Percentiles rank a stretch among this genome's conserved stretches.
Conservation (phyloP, 352 stramenopile genomes). For the Pythium apleroticum region DNA sequence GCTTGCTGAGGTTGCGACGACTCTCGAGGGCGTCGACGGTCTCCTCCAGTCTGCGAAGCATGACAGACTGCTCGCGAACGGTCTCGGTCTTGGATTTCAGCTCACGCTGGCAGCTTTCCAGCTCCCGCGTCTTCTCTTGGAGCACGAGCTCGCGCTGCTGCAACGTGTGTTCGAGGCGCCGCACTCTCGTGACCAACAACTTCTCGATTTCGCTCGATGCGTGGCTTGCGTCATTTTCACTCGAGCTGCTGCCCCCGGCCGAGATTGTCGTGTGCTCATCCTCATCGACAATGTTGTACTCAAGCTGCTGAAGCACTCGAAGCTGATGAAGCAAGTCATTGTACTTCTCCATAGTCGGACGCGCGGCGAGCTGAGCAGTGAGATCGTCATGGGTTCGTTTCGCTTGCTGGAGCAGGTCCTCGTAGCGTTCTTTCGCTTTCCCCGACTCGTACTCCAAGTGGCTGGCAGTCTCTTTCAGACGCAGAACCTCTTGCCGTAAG, state of each 20-base stretch:
- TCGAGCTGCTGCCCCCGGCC: conserved; percentile 29
- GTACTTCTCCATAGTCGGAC: conserved; percentile 84
- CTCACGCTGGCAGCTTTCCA: conserved; percentile 36
- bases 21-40: conserved; percentile 62
- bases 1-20: conserved; percentile 17
- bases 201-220: conserved; percentile 50
- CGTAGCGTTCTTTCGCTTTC: conserved; percentile 34
- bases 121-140: conserved; percentile 32
- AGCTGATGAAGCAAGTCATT: conserved; percentile 90
- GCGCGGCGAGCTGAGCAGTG: conserved; percentile 38
- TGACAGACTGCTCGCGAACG: conserved; percentile 48
- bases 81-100: conserved; percentile 36
- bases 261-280: conserved; percentile 30
- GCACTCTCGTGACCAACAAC: conserved; percentile 61
- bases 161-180: conserved; percentile 65
- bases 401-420: conserved; percentile 34
- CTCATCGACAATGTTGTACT: conserved; percentile 85
- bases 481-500: conserved; percentile 59
- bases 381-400: conserved; percentile 37
- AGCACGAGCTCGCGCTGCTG: conserved; percentile 62
- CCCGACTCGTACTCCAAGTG: conserved; percentile 24
- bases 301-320: conserved; percentile 91
- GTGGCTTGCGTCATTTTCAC: conserved; percentile 19
- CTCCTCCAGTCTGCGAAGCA: conserved; percentile 67
- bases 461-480: conserved; percentile 48